phyloP scores from a whole-genome alignment of 2,329 filamentous ascomycete genomes.

The Fusarium tanahbumbuense region DNA sequence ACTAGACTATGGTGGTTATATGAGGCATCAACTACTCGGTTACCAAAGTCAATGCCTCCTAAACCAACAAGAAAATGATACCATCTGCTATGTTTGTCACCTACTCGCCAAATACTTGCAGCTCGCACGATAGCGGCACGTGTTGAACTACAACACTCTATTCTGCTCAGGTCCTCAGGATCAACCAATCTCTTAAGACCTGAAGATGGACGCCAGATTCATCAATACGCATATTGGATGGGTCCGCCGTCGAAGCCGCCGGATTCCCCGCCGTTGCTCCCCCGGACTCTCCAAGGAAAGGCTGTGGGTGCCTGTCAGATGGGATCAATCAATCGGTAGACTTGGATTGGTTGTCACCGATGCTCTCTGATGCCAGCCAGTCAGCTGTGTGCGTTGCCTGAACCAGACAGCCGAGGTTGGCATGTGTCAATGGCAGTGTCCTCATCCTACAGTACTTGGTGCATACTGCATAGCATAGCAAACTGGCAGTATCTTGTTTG shows the following conservation, averaged over 20 bases:
- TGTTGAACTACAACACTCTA: neutral
- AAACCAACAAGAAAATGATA: neutral
- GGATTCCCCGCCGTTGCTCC: constrained; percentile 22
- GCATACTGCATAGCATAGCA: neutral
- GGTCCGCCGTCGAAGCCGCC: constrained; percentile 19
- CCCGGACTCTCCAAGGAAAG: constrained; percentile 29
- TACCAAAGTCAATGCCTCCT: neutral
- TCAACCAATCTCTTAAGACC: neutral
- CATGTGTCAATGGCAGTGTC: constrained; percentile 35
- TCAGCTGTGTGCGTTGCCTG: constrained; percentile 16
- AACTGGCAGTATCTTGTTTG: neutral
- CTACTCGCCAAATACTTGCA: constrained; percentile 6
- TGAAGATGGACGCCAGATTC: constrained; percentile 11
- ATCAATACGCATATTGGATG: constrained; percentile 34
- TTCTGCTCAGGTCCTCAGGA: neutral
- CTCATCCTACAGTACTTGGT: neutral
- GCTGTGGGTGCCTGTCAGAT: constrained; percentile 35
- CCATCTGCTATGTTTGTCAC: neutral
- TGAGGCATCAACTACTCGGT: neutral
- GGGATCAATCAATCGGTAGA: constrained; percentile 27
- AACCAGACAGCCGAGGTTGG: constrained; percentile 41
- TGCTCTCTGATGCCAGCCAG: constrained; percentile 22
- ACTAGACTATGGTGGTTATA: neutral
- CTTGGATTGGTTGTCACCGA: constrained; percentile 19
- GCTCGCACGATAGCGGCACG: neutral